A percentile compares a stretch with the other conserved stretches of the same genome.
Conservation (phyloP, 129 eudicot species). For the Lactuca saligna region DNA sequence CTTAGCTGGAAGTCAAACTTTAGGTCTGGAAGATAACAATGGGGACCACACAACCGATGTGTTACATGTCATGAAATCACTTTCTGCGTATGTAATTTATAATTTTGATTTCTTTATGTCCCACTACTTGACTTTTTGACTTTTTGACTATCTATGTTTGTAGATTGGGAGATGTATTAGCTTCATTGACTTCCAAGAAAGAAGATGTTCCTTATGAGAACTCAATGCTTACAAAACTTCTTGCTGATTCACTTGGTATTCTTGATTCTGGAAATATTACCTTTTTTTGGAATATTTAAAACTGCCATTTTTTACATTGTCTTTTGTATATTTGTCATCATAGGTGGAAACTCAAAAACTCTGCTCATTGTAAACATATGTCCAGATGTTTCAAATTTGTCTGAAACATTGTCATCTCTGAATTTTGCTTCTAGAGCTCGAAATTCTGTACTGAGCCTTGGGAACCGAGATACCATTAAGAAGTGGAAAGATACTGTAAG, state of each 20-base stretch:
- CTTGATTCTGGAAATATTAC: not conserved
- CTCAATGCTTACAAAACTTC: conserved; percentile 74
- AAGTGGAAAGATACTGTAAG: conserved; percentile 97
- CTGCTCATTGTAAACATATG: conserved; percentile 79
- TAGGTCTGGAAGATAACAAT: conserved; percentile 50
- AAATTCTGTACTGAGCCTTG: conserved; percentile 79
- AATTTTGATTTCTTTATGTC: not conserved
- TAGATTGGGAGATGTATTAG: conserved; percentile 96
- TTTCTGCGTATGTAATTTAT: conserved; percentile 72
- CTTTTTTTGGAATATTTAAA: conserved; percentile 4
- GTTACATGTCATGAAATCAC: conserved; percentile 88
- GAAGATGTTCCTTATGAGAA: conserved; percentile 75
- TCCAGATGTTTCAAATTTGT: conserved; percentile 64
- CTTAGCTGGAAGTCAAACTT: conserved; percentile 90
- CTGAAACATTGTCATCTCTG: conserved; percentile 88
- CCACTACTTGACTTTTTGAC: not conserved
- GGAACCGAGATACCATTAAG: conserved; percentile 90
- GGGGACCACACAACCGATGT: conserved; percentile 84
- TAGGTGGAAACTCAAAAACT: conserved; percentile 94
- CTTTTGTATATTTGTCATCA: conserved; percentile 5
- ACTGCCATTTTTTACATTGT: not conserved
- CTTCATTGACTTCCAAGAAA: conserved; percentile 76
- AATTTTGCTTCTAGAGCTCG: conserved; percentile 91
- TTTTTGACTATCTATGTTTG: conserved; percentile 12
- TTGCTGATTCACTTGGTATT: conserved; percentile 91